phyloP scores from a whole-genome alignment of 2,329 filamentous ascomycete genomes.

The Diaporthe capsici region DNA sequence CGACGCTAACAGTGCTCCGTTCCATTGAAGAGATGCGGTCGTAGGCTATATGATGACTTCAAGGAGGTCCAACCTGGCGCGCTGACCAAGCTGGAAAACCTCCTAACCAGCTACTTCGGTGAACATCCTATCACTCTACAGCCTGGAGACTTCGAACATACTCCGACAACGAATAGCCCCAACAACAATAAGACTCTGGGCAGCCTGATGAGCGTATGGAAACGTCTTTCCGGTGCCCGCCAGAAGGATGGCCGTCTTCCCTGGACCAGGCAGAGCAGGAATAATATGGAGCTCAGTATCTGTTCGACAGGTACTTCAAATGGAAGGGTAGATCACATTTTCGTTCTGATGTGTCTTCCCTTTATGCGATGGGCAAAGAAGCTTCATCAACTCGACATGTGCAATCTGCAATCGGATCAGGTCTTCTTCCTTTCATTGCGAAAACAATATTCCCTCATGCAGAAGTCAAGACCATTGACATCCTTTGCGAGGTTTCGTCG shows the following conservation, averaged over 20 bases:
- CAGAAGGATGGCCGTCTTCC: background rate
- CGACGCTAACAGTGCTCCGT: background rate
- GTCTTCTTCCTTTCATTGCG: conserved; percentile 42
- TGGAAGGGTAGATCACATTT: conserved; percentile 28
- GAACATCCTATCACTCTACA: background rate
- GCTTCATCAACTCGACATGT: conserved; percentile 43
- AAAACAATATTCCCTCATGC: conserved; percentile 36
- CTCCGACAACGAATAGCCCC: background rate
- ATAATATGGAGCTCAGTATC: background rate
- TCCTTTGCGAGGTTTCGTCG: background rate
- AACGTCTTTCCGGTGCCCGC: background rate
- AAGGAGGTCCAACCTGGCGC: conserved; percentile 10
- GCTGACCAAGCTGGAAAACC: background rate
- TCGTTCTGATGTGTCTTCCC: conserved; percentile 41
- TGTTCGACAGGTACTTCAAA: background rate
- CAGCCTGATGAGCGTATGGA: background rate
- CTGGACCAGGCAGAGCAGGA: background rate
- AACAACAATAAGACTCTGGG: no score
- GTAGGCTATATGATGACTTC: conserved; percentile 30
- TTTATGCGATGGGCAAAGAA: conserved; percentile 41
- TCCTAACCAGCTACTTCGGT: background rate
- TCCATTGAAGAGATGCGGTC: conserved; percentile 19
- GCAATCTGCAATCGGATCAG: conserved; percentile 43
- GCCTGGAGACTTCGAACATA: background rate
- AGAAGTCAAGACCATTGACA: conserved; percentile 40